Percentiles rank a stretch among this genome's conserved stretches.
Evolutionary conservation across 805 yeast species (phyloP).

Genomic region (Starmerella bacillaris): DNA sequence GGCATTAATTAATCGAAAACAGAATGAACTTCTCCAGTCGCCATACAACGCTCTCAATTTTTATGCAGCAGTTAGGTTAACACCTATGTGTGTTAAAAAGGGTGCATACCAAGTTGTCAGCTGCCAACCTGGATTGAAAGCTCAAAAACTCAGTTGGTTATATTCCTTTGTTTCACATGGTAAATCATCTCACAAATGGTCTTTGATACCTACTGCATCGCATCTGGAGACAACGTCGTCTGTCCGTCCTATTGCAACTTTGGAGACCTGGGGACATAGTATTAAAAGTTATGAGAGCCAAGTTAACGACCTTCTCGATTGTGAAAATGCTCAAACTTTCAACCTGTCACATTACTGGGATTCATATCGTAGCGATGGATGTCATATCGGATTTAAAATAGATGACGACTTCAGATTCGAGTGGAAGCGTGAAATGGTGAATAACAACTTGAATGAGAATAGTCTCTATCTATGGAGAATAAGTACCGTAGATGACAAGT

Average conservation of each 20-base stretch:
- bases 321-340: conserved; percentile 4
- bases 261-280: conserved; percentile 13
- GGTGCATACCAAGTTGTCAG: conserved; percentile 16
- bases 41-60: conserved; percentile 6
- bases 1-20: too few relatives aligned
- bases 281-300: conserved; percentile 9
- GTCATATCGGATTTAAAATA: conserved; percentile 12
- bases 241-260: conserved; percentile 16
- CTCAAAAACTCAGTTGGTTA: conserved; percentile 4
- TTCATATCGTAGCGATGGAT: conserved; percentile 7
- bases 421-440: conserved; percentile 13
- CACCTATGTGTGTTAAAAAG: conserved; percentile 11
- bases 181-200: conserved; percentile 16
- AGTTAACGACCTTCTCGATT: conserved; percentile 13
- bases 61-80: conserved; percentile 10
- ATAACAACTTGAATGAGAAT: conserved; percentile 4
- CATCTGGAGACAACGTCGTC: too few relatives aligned
- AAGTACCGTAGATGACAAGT: conserved; percentile 1
- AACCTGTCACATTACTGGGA: conserved; percentile 7
- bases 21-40: too few relatives aligned
- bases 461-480: conserved; percentile 15
- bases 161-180: conserved; percentile 18
- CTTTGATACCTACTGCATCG: conserved; percentile 17
- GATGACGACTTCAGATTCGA: conserved; percentile 13
- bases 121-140: conserved; percentile 5